Conservation (phyloP, 2,329 filamentous ascomycete genomes). For the Amauroascus niger region DNA sequence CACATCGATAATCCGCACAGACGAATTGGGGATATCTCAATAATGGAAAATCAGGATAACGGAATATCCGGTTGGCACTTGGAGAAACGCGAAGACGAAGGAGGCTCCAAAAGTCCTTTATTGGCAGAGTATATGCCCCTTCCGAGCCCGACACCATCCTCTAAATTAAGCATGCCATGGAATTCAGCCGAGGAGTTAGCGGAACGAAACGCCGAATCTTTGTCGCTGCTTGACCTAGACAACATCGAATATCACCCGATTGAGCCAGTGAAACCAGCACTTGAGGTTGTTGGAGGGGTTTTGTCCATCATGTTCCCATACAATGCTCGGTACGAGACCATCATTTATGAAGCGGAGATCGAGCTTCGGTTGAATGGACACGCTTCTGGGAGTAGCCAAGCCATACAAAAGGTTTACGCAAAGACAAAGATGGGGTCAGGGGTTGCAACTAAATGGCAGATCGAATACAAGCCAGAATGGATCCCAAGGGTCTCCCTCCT, state of each 20-base stretch:
- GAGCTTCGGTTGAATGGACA: neutral
- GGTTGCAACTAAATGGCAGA: constrained; percentile 6
- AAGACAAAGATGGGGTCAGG: neutral
- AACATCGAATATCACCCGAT: constrained; percentile 4
- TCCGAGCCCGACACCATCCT: constrained; percentile 20
- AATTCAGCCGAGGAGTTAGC: constrained; percentile 14
- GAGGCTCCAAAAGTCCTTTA: neutral
- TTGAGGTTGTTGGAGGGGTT: neutral
- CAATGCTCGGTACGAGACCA: neutral
- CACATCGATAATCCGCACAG: neutral
- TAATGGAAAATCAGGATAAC: neutral
- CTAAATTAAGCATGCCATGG: constrained; percentile 19
- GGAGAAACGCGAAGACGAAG: neutral
- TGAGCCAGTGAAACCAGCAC: neutral
- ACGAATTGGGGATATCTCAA: neutral
- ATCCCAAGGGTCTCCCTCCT: neutral
- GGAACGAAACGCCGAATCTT: neutral
- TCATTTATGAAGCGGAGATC: constrained; percentile 5
- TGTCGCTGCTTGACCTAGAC: neutral
- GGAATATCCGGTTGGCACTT: neutral
- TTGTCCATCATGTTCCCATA: constrained; percentile 4
- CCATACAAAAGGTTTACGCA: neutral
- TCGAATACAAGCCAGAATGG: constrained; percentile 1
- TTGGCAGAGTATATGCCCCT: constrained; percentile 10
- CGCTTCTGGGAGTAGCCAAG: neutral